phyloP scores from a whole-genome alignment of 768 basidiomycete genomes.

The Pleurotus sapidus region DNA sequence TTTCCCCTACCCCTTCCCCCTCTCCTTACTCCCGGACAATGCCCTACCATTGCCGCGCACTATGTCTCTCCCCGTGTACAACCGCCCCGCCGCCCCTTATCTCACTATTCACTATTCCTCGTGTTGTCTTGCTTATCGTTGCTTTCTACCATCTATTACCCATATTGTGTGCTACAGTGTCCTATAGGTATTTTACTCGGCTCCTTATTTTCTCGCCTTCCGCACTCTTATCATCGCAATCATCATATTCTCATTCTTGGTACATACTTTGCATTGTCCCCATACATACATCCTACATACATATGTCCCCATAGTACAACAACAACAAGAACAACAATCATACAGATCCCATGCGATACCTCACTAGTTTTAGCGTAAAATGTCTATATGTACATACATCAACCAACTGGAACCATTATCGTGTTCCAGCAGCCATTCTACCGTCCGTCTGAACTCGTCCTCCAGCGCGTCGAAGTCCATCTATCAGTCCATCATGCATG shows the following conservation, averaged over 20 bases:
- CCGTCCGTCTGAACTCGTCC: no score
- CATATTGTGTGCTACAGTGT: no score
- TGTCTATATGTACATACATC: constrained; percentile 1
- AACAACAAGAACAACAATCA: no score
- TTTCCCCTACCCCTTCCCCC: background rate
- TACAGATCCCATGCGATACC: background rate
- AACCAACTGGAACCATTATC: no score
- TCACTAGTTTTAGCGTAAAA: background rate
- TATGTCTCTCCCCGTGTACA: background rate
- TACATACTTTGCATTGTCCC: background rate
- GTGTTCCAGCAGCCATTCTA: no score
- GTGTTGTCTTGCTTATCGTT: constrained; percentile 4
- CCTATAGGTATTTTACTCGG: background rate
- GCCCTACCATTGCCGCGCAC: background rate
- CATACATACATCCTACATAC: background rate
- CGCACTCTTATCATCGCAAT: background rate
- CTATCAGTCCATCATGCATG: no score
- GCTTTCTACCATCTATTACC: background rate
- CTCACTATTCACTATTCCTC: background rate
- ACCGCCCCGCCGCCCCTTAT: background rate
- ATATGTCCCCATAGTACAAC: background rate
- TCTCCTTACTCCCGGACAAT: background rate
- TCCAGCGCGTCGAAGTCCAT: no score
- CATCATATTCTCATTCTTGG: background rate
- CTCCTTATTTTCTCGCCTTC: no score